Conservation (phyloP, 2,329 filamentous ascomycete species). For the Pleomassaria siparia region DNA sequence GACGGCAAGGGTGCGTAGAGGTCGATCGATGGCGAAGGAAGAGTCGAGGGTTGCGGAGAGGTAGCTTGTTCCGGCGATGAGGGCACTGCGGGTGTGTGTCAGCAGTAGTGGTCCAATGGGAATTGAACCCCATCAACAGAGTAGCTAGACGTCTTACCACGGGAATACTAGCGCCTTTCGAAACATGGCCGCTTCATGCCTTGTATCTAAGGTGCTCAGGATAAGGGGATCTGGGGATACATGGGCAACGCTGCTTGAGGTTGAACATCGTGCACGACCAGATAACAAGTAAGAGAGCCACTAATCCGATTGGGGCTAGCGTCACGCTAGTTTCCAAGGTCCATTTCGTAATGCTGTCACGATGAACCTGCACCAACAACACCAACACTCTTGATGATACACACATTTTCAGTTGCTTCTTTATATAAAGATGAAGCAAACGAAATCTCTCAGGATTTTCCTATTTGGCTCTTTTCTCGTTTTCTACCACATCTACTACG, state of each 20-base stretch:
- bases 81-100: constrained; percentile 34
- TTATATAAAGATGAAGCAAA: no score
- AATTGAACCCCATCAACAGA: background rate
- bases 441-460: no score
- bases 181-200: constrained; percentile 38
- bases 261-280: no score
- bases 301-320: no score
- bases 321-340: no score
- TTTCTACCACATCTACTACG: background rate
- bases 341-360: no score
- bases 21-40: constrained; percentile 41
- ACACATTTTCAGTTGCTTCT: no score
- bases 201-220: background rate
- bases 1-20: constrained; percentile 35
- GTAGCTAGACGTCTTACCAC: constrained; percentile 21
- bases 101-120: background rate
- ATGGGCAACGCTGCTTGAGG: no score
- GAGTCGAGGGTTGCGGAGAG: constrained; percentile 32
- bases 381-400: no score
- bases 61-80: constrained; percentile 37
- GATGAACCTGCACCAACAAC: no score
- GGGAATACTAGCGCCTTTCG: constrained; percentile 39
- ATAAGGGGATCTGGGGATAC: background rate
- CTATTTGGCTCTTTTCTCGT: background rate
- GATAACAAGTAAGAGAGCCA: no score